phyloP scores from a whole-genome alignment of 768 basidiomycete species.

The Leccinum disarticulatum region DNA sequence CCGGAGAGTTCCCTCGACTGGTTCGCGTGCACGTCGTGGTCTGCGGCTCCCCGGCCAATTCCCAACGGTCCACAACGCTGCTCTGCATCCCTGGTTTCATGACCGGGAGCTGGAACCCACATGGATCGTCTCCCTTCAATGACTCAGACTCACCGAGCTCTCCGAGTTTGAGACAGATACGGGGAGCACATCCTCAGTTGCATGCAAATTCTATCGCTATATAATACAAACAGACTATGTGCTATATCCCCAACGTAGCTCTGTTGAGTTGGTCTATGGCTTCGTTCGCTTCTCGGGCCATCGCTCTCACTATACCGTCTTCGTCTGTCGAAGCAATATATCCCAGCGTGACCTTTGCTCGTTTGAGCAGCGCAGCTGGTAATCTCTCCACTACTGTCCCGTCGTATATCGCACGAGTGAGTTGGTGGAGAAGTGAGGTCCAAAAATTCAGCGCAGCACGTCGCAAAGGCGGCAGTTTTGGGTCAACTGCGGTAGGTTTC shows the following conservation, averaged over 20 bases:
- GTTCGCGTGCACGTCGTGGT: conserved; percentile 31
- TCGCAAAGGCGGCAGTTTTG: conserved; percentile 77
- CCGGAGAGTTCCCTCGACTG: not conserved
- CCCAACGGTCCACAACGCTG: conserved; percentile 20
- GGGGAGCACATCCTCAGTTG: conserved; percentile 48
- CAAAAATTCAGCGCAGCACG: conserved; percentile 88
- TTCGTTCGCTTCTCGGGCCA: conserved; percentile 72
- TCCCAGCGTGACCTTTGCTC: conserved; percentile 58
- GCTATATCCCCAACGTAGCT: conserved; percentile 38
- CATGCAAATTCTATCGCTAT: not conserved
- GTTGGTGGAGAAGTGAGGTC: conserved; percentile 61
- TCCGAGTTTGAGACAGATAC: conserved; percentile 91
- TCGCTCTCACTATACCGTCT: conserved; percentile 67
- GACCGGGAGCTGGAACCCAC: conserved; percentile 46
- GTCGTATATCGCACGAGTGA: conserved; percentile 52
- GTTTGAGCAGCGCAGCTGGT: conserved; percentile 39
- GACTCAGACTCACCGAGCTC: conserved; percentile 73
- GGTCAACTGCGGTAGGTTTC: conserved; percentile 53
- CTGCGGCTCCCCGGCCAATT: conserved; percentile 22
- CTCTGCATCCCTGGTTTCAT: conserved; percentile 7
- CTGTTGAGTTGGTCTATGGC: conserved; percentile 49
- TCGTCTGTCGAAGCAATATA: conserved; percentile 73
- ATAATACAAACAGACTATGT: not conserved
- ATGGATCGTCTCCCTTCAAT: conserved; percentile 65
- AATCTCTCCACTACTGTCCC: conserved; percentile 12